Evolutionary conservation across 2,329 filamentous ascomycete species (phyloP), one percentile per base, ranked within the genome.

Genomic region (Exophiala bonariae): DNA sequence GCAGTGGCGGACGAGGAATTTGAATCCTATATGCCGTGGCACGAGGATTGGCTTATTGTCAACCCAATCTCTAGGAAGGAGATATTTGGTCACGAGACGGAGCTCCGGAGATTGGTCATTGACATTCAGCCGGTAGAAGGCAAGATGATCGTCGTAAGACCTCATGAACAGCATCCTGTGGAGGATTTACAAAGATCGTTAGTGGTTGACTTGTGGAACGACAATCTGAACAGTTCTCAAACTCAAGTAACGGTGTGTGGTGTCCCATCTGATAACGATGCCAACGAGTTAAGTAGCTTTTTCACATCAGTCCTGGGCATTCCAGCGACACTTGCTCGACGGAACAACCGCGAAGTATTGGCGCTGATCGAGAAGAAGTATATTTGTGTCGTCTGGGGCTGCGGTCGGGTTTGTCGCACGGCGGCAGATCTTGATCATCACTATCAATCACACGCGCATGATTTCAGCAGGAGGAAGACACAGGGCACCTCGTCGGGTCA

Each of bases 301-400:
- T 8, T 41, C 20, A 28, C 38, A 9, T 14, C 22, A 13, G 13
- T 32, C 8, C 38, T 41, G 4, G 38, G 38, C 4, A 17, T 28
- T 5, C 18, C 19, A 26, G 13, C 16, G 8, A 41, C 38, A 14
- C 17, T 41, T 13, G 17, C 38, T 22, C 18, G 42, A 13, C 32
- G 32, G 6, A 16, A 9, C 4, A 41, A 17, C 35, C 55, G 30
- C 43, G 41, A 16, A 14, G 14, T 34, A 18, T 19, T 18, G 7
- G 35, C 9, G 7, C 10, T 18, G 35, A 13, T 4, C 7, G 10
- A 13, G 16, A 37, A 17, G n/a, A 22, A 7, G 10, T 17, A 37
- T 20, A 20, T 37, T 19, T 37, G 35, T 20, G 35, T 37, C 7
- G n/a, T 22, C n/a, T 37, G 35, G 35, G 11, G 23, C 23, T 26